Evolutionary conservation across 1,284 basidiomycete genomes (phyloP).

Genomic region (Fistulinella staudtii): DNA sequence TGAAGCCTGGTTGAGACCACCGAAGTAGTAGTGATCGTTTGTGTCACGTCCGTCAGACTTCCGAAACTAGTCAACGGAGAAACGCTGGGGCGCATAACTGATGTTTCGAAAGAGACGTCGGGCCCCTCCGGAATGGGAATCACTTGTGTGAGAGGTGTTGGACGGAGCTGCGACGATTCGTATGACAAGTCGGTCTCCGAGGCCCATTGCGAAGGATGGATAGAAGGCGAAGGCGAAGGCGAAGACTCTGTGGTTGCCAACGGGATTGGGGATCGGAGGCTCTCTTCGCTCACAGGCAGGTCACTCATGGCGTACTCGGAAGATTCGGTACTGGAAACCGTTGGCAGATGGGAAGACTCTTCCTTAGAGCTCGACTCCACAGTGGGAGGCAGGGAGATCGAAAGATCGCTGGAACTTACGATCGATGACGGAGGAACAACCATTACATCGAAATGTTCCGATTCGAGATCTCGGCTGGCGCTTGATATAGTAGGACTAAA

Average conservation of each 20-base stretch:
- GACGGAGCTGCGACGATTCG: conserved; percentile 62
- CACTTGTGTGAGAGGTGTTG: conserved; percentile 62
- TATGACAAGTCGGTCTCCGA: conserved; percentile 61
- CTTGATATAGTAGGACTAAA: conserved; percentile 33
- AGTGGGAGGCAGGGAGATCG: conserved; percentile 20
- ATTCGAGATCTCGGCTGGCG: conserved; percentile 22
- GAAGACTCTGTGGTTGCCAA: conserved; percentile 23
- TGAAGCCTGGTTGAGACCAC: conserved; percentile 14
- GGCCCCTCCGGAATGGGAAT: conserved; percentile 52
- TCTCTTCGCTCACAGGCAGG: conserved; percentile 29
- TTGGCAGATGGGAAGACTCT: conserved; percentile 15
- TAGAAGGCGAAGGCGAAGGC: conserved; percentile 32
- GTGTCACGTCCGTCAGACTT: conserved; percentile 34
- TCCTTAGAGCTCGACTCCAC: conserved; percentile 26
- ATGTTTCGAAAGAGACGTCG: conserved; percentile 62
- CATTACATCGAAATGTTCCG: too few species aligned
- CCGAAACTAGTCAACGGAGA: conserved; percentile 39
- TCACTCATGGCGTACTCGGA: conserved; percentile 30
- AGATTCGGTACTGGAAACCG: conserved; percentile 29
- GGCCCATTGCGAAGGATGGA: conserved; percentile 50
- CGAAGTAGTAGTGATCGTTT: conserved; percentile 32
- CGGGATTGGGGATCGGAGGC: conserved; percentile 20
- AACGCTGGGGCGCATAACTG: conserved; percentile 46
- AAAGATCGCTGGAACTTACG: conserved; percentile 23
- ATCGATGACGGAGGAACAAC: too few species aligned